phyloP scores from a whole-genome alignment of 768 basidiomycete genomes.

The Lactifluus piperatus region DNA sequence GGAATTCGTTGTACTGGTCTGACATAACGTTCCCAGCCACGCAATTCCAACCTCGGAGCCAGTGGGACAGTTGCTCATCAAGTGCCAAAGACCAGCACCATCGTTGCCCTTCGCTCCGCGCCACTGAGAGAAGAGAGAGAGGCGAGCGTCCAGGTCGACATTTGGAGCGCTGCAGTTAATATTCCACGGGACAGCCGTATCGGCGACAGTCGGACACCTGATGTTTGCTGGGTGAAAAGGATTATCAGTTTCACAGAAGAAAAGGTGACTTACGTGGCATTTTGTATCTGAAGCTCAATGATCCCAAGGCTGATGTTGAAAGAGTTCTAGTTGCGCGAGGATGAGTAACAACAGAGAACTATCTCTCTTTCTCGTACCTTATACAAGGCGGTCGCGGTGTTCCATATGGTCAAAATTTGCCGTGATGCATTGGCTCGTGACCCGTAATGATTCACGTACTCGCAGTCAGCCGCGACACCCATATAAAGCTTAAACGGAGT shows the following conservation, averaged over 20 bases:
- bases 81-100: slow-evolving; percentile 76
- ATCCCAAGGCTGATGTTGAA: slow-evolving; percentile 86
- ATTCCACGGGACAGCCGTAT: slow-evolving; percentile 63
- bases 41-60: slow-evolving; percentile 83
- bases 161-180: slow-evolving; percentile 43
- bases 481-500: slow-evolving; percentile 47
- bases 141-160: slow-evolving; percentile 53
- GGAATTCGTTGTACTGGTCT: slow-evolving; percentile 40
- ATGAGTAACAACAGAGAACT: not conserved
- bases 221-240: not conserved
- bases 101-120: slow-evolving; percentile 65
- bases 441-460: slow-evolving; percentile 59
- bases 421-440: slow-evolving; percentile 56
- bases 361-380: slow-evolving; percentile 35
- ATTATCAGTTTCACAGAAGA: slow-evolving; percentile 2
- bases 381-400: slow-evolving; percentile 66
- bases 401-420: slow-evolving; percentile 73
- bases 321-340: slow-evolving; percentile 35
- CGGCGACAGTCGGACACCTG: slow-evolving; percentile 54
- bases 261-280: slow-evolving; percentile 34
- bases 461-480: slow-evolving; percentile 86
- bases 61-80: slow-evolving; percentile 77
- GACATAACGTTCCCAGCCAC: slow-evolving; percentile 76
- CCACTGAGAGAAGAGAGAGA: slow-evolving; percentile 79
- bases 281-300: slow-evolving; percentile 67